Evolutionary conservation across 805 yeast genomes (phyloP).

Genomic region (Yarrowia osloensis): DNA sequence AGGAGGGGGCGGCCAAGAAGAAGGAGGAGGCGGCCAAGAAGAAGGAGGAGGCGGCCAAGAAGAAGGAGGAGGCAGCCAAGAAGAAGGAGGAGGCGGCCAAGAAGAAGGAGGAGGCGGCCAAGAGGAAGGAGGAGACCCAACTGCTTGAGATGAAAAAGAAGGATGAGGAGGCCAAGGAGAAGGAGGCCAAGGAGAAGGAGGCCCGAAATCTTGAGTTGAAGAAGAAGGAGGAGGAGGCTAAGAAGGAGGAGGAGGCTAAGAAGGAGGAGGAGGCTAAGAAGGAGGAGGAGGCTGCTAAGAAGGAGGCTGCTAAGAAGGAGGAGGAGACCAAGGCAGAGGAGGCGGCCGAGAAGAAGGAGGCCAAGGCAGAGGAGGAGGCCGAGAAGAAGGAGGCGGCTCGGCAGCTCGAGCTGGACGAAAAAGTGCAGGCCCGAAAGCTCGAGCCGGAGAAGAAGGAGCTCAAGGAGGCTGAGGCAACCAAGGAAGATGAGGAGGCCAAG

Average conservation of each 20-base stretch:
- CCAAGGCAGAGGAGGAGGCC: background rate
- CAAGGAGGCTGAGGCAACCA: background rate
- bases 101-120: background rate
- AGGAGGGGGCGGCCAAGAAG: background rate
- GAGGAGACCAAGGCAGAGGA: background rate
- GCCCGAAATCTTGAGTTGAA: background rate
- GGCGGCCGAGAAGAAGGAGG: background rate
- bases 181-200: background rate
- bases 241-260: background rate
- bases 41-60: background rate
- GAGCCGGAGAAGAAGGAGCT: background rate
- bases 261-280: too few relatives aligned
- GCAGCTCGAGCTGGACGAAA: too few relatives aligned
- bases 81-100: background rate
- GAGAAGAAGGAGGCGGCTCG: background rate
- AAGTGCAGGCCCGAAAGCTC: background rate
- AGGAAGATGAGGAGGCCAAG: background rate
- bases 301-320: background rate
- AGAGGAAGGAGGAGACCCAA: background rate
- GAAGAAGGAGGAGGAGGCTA: background rate
- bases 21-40: background rate
- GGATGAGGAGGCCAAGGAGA: background rate
- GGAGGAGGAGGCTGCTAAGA: background rate
- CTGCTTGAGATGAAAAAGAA: background rate
- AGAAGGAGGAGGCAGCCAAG: background rate